Base-by-base conservation (phyloP, 1,284 basidiomycete genomes). In the Pseudozyma sp. region DNA sequence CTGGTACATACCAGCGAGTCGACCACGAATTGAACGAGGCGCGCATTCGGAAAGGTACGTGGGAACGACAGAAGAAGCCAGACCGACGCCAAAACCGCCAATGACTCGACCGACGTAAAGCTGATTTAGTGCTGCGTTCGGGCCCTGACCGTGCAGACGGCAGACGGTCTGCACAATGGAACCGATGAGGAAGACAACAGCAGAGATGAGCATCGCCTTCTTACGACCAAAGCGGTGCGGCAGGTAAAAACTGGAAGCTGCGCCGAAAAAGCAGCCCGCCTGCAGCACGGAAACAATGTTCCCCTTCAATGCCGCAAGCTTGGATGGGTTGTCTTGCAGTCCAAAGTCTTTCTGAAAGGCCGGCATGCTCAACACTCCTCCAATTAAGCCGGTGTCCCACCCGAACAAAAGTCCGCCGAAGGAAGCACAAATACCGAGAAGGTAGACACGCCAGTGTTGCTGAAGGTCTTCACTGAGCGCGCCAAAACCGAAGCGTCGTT, bases 1-100 rank as follows among this genome's bases (percentile, higher is more conserved):
- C 75, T 87, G 87, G 85, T 86, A 87, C 64, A 83, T 83, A 50
- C 79, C 83, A 17, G 84, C 83, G 49, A 85, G 78, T 24, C 84
- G 54, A 50, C 84, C 84, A 40, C 84, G 83, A n/a, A 83, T 80
- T 31, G 81, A 67, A 33, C 78, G 75, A 40, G 82, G 81, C 19
- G 78, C 78, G 60, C 78, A 80, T 54, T 82, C 74, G 19, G 73
- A 68, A 35, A 83, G 78, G 47, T 84, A 85, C 19, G 82, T 83
- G 37, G 84, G 76, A 57, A 84, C 65, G 42, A 83, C 69, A 57
- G 68, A 67, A 3, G 67, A 70, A 3, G 68, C 63, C 13, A 70
- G 68, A 37, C 72, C 72, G 24, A 75, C 68, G 14, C 72, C 72
- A 31, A 70, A 68, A 0, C 72, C 72, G 4, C 68, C 71, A 14